A percentile compares a stretch with the other conserved stretches of the same genome.
Evolutionary conservation across 441 rosid genomes (phyloP).

Genomic region (Brassica hybrid): DNA sequence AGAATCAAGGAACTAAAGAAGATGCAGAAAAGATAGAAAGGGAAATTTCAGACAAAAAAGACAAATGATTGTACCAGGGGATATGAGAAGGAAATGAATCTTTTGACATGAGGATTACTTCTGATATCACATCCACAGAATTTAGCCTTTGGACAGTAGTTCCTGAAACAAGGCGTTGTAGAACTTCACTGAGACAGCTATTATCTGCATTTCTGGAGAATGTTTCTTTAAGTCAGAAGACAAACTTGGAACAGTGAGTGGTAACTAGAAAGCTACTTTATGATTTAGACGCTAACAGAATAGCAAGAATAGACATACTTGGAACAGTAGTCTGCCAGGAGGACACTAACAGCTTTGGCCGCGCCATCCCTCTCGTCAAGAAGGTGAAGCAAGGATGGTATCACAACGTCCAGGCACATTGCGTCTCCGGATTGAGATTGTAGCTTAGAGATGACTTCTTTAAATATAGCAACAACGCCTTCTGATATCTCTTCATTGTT

Average conservation of each 20-base stretch:
- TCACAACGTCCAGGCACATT: conserved; percentile 61
- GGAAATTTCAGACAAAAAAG: conserved; percentile 21
- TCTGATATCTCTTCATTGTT: conserved; percentile 75
- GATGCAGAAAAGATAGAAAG: conserved; percentile 35
- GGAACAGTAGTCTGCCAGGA: conserved; percentile 79
- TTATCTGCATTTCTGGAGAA: conserved; percentile 58
- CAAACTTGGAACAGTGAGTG: conserved; percentile 27
- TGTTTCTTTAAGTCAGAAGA: conserved; percentile 48
- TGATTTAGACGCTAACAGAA: conserved; percentile 15
- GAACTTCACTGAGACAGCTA: conserved; percentile 72
- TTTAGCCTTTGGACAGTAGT: conserved; percentile 71
- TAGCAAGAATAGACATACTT: conserved; percentile 54
- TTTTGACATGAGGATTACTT: conserved; percentile 56
- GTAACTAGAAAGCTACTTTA: conserved; percentile 15
- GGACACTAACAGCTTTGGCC: conserved; percentile 75
- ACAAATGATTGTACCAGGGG: conserved; percentile 57
- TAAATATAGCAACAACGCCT: conserved; percentile 71
- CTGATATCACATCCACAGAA: conserved; percentile 80
- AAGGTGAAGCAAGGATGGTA: conserved; percentile 73
- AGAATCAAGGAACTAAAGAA: conserved; percentile 26
- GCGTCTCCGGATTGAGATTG: conserved; percentile 55
- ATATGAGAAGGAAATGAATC: conserved; percentile 55
- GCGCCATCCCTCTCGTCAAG: conserved; percentile 89
- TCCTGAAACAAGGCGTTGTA: conserved; percentile 72
- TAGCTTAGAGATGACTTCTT: conserved; percentile 62